Evolutionary conservation across 768 basidiomycete genomes (phyloP).

Genomic region (Serpula lacrymans): DNA sequence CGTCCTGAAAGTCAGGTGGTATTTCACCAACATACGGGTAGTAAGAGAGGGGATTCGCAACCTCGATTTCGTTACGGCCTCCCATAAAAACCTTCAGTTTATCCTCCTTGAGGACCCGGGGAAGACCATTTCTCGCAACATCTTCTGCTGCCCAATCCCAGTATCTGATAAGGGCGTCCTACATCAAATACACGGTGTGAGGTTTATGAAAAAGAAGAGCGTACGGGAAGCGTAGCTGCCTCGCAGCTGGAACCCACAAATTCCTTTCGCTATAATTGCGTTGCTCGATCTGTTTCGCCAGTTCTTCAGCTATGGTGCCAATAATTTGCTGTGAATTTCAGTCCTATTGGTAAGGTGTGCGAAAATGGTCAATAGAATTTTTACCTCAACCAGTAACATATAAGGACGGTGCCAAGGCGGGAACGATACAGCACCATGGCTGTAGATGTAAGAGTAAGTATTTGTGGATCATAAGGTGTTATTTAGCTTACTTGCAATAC

Average conservation of each 20-base stretch:
- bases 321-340: conserved; percentile 22
- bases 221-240: conserved; percentile 26
- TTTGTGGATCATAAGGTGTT: too few species aligned
- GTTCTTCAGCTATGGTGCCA: conserved; percentile 18
- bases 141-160: conserved; percentile 27
- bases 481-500: conserved; percentile 23
- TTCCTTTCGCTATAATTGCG: conserved; percentile 14
- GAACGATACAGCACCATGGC: conserved; percentile 19
- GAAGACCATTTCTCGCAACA: conserved; percentile 16
- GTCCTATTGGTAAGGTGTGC: neutral
- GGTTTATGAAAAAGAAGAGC: too few species aligned
- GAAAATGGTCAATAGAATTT: neutral
- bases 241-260: conserved; percentile 16
- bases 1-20: conserved; percentile 18
- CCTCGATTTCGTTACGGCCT: too few species aligned
- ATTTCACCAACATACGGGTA: conserved; percentile 11
- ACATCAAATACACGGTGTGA: too few species aligned
- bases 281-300: conserved; percentile 23
- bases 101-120: conserved; percentile 14
- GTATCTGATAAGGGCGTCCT: conserved; percentile 16
- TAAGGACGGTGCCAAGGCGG: conserved; percentile 26
- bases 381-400: conserved; percentile 22
- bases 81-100: too few species aligned
- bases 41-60: conserved; percentile 15
- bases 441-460: too few species aligned